Evolutionary conservation across 352 stramenopile genomes (phyloP).

Genomic region (Thalassiosira allenii): DNA sequence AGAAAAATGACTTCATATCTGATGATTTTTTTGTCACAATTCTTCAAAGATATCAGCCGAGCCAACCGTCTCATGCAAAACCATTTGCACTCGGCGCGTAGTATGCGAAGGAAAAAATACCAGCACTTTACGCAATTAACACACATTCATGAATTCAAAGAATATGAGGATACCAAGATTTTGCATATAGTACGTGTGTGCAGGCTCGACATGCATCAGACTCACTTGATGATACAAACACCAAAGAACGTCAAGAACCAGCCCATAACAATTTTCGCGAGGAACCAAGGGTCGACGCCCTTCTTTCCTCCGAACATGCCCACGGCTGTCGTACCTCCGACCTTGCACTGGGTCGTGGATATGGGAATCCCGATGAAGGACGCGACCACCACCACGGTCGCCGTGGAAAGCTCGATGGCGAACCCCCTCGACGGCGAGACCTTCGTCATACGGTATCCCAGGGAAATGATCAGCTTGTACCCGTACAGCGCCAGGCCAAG

Average conservation of each 20-base stretch:
- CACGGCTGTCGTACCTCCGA: conserved; percentile 39
- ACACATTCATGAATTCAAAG: too few relatives aligned
- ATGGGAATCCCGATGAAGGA: conserved; percentile 57
- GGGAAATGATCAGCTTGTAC: conserved; percentile 85
- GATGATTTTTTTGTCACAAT: too few relatives aligned
- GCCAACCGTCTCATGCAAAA: conserved; percentile 20
- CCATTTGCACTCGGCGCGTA: conserved; percentile 8
- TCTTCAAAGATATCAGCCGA: too few relatives aligned
- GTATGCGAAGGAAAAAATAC: conserved; percentile 24
- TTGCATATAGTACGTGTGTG: too few relatives aligned
- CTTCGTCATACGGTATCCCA: conserved; percentile 68
- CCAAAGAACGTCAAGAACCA: conserved; percentile 38
- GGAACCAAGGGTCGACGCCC: conserved; percentile 13
- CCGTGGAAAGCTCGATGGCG: conserved; percentile 85
- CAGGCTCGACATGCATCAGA: too few relatives aligned
- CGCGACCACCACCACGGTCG: conserved; percentile 68
- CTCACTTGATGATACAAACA: conserved; percentile 17
- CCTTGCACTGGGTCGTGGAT: conserved; percentile 49
- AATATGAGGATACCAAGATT: too few relatives aligned
- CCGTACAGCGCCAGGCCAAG: conserved; percentile 81
- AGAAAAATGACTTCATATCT: too few relatives aligned
- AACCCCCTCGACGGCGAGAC: conserved; percentile 85
- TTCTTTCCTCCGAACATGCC: conserved; percentile 29
- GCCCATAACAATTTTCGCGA: conserved; percentile 13
- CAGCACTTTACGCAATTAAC: too few relatives aligned